Evolutionary conservation across 2,329 filamentous ascomycete species (phyloP).

Genomic region (Juglanconis oblonga): DNA sequence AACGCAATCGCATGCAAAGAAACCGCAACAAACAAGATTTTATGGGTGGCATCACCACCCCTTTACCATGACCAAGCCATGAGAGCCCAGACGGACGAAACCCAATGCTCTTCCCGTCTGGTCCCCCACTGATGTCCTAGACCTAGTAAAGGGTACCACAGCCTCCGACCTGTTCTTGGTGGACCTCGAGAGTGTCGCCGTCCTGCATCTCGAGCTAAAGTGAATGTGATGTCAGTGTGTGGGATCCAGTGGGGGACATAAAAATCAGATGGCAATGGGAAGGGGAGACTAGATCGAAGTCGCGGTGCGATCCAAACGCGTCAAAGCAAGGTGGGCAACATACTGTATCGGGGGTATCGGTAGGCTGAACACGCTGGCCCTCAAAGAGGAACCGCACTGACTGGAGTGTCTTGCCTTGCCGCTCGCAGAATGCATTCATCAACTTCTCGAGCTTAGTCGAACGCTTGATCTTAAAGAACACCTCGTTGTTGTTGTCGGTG

Average conservation of each 20-base stretch:
- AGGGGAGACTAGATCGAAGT: background rate
- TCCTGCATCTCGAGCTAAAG: constrained; percentile 90
- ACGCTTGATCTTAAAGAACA: constrained; percentile 99
- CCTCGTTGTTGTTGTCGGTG: constrained; percentile 98
- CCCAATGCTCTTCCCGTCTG: background rate
- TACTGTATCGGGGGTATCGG: constrained; percentile 89
- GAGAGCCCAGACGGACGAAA: background rate
- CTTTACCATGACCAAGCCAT: background rate
- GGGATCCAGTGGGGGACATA: background rate
- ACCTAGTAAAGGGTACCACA: constrained; percentile 25
- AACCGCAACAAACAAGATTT: constrained; percentile 2
- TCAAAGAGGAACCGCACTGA: constrained; percentile 96
- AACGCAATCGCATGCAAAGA: background rate
- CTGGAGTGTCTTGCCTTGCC: constrained; percentile 81
- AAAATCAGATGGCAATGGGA: background rate
- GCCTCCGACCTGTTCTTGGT: constrained; percentile 96
- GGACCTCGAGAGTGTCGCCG: constrained; percentile 92
- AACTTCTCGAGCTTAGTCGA: constrained; percentile 94
- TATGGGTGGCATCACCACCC: background rate
- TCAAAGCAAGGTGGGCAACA: constrained; percentile 32
- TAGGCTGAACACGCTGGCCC: constrained; percentile 84
- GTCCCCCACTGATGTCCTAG: background rate
- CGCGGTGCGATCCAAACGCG: constrained; percentile 5
- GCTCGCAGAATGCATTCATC: constrained; percentile 97
- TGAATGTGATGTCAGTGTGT: constrained; percentile 21